These are phyloP conservation scores for Elsinoe ampelina DNA, from an alignment of 2,329 filamentous ascomycete genomes.

Conservation along the genomic window DNA sequence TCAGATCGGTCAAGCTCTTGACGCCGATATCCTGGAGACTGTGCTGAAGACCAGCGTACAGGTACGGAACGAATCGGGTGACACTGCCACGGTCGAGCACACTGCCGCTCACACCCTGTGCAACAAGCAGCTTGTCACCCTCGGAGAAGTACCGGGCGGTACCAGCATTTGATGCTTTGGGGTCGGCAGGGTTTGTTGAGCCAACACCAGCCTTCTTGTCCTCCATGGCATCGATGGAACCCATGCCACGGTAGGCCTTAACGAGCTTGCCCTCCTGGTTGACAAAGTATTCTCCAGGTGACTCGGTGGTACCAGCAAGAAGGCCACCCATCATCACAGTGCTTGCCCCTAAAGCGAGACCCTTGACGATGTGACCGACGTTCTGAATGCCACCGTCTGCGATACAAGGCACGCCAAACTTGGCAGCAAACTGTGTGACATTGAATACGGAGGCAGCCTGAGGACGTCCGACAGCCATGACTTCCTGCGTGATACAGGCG, in stretches of 20 bases:
- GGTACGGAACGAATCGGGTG: constrained; percentile 91
- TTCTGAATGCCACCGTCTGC: constrained; percentile 98
- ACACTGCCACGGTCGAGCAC: constrained; percentile 77
- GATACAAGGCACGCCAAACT: constrained; percentile 95
- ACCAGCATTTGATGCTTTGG: constrained; percentile 72
- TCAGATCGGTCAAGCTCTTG: constrained; percentile 67
- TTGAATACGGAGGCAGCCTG: constrained; percentile 89
- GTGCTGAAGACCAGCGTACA: constrained; percentile 92
- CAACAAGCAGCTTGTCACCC: constrained; percentile 86
- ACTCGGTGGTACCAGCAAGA: constrained; percentile 93
- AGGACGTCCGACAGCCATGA: constrained; percentile 96
- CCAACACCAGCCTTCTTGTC: constrained; percentile 87
- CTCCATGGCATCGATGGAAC: constrained; percentile 98
- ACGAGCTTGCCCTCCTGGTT: constrained; percentile 95
- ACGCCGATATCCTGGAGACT: constrained; percentile 92
- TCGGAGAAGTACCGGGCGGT: constrained; percentile 98
- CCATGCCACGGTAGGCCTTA: constrained; percentile 99
- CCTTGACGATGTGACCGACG: constrained; percentile 98
- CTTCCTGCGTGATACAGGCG: constrained; percentile 98
- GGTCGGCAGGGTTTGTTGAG: constrained; percentile 46
- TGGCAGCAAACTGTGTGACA: constrained; percentile 79
- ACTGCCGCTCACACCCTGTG: constrained; percentile 86
- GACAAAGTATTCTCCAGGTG: constrained; percentile 91
- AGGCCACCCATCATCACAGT: constrained; percentile 99
- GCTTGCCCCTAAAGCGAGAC: constrained; percentile 83